A percentile compares a stretch with the other conserved stretches of the same genome.
Conservation (phyloP, 176 grass and related monocot species). For the Cenchrus purpureus region DNA sequence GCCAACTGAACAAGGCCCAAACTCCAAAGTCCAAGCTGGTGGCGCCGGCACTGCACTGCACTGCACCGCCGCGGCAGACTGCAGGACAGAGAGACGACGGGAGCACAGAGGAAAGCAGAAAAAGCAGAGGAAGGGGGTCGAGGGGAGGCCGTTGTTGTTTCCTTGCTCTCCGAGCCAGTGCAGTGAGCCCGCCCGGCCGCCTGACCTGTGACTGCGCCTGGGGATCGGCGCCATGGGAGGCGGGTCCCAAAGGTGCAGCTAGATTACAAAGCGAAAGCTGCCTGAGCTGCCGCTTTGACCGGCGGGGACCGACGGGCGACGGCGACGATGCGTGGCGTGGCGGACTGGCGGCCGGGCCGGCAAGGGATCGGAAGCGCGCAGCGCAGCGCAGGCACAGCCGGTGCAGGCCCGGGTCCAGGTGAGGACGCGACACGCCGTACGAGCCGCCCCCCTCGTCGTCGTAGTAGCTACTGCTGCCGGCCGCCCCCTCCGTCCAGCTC, state of each 20-base stretch:
- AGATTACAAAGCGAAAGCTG: slow-evolving; percentile 36
- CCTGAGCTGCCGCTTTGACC: slow-evolving; percentile 48
- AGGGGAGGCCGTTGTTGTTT: slow-evolving; percentile 19
- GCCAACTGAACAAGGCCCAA: too few relatives aligned
- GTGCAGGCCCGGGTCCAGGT: slow-evolving; percentile 35
- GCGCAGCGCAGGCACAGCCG: not conserved
- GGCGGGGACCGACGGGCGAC: slow-evolving; percentile 7
- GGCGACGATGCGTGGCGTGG: slow-evolving; percentile 37
- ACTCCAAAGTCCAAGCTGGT: slow-evolving; percentile 29
- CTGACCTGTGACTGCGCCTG: not conserved
- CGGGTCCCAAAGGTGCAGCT: slow-evolving; percentile 9
- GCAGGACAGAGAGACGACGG: slow-evolving; percentile 28
- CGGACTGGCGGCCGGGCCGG: not conserved
- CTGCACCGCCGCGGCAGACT: not conserved
- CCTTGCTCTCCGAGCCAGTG: too few relatives aligned
- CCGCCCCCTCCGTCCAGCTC: too few relatives aligned
- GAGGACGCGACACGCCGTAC: slow-evolving; percentile 45
- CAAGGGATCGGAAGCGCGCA: slow-evolving; percentile 6
- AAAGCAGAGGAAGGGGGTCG: not conserved
- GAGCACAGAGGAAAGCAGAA: not conserved
- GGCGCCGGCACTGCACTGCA: not conserved
- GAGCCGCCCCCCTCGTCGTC: not conserved
- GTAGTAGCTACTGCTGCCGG: not conserved
- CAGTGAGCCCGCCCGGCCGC: too few relatives aligned
- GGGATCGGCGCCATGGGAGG: slow-evolving; percentile 45